Percentiles rank a stretch among this genome's conserved stretches.
These are phyloP conservation scores for Diplotaxis tenuifolia DNA, from an alignment of 345 rosid species.

Conservation along the genomic window DNA sequence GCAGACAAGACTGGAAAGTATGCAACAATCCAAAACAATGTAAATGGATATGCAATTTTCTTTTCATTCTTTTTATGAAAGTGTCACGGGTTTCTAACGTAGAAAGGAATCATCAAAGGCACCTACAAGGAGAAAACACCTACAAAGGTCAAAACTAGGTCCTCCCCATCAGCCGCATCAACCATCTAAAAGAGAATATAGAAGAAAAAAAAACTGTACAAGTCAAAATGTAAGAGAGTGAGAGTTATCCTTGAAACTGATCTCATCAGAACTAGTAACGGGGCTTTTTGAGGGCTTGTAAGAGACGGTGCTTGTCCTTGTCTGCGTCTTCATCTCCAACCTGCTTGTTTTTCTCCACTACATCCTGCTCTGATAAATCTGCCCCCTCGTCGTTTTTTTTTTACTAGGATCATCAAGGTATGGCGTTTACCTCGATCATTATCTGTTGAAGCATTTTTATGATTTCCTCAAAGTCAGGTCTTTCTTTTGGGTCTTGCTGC, in stretches of 20 bases:
- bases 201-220: constrained; percentile 41
- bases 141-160: constrained; percentile 24
- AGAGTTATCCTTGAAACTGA: constrained; percentile 7
- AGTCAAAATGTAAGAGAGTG: constrained; percentile 7
- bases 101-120: constrained; percentile 6
- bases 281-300: constrained; percentile 49
- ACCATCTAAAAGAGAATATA: background rate
- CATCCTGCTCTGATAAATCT: constrained; percentile 28
- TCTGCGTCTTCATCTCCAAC: constrained; percentile 48
- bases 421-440: constrained; percentile 56
- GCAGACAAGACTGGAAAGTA: background rate
- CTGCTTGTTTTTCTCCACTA: constrained; percentile 43
- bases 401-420: constrained; percentile 3
- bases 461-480: constrained; percentile 80
- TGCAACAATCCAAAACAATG: background rate
- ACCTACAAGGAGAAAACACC: constrained; percentile 14
- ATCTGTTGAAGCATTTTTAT: constrained; percentile 65
- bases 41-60: too few species aligned
- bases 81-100: background rate
- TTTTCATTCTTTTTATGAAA: too few species aligned
- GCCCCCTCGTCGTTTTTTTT: constrained; percentile 9
- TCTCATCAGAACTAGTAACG: constrained; percentile 32
- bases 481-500: constrained; percentile 72
- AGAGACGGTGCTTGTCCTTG: constrained; percentile 44
- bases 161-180: background rate